Evolutionary conservation across 257 asterid species (phyloP).

Genomic region (Solanum corneliomulleri): DNA sequence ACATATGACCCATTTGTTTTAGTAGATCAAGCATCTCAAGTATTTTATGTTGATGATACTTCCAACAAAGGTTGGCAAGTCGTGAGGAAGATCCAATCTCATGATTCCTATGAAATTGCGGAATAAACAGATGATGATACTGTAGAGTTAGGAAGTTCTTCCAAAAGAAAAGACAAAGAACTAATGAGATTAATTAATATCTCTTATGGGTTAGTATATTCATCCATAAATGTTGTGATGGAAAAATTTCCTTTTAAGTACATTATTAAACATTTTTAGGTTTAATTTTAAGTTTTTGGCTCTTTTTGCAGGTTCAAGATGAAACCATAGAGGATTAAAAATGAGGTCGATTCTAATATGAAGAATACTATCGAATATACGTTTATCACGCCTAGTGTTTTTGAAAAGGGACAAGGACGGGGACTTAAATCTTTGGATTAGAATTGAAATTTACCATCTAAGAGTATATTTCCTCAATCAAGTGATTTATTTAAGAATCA

Average conservation of each 20-base stretch:
- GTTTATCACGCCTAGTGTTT: no score
- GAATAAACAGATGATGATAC: neutral
- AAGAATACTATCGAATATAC: neutral
- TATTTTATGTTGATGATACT: neutral
- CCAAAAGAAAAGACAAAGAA: no score
- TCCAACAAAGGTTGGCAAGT: neutral
- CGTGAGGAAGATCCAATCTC: neutral
- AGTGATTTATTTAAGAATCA: neutral
- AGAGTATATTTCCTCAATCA: neutral
- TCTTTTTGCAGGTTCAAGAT: neutral
- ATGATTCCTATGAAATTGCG: no score
- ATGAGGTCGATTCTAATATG: neutral
- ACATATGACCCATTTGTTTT: no score
- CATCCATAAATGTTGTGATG: neutral
- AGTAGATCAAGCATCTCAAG: neutral
- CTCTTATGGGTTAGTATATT: no score
- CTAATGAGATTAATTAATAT: no score
- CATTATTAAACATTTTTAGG: neutral
- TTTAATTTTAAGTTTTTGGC: neutral
- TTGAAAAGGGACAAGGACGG: no score
- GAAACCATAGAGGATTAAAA: neutral
- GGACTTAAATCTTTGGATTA: neutral
- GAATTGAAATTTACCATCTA: no score
- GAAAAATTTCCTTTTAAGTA: no score
- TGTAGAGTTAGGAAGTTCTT: neutral